These are phyloP conservation scores for Olyra latifolia DNA, from an alignment of 176 grass and related monocot species.

Conservation along the genomic window DNA sequence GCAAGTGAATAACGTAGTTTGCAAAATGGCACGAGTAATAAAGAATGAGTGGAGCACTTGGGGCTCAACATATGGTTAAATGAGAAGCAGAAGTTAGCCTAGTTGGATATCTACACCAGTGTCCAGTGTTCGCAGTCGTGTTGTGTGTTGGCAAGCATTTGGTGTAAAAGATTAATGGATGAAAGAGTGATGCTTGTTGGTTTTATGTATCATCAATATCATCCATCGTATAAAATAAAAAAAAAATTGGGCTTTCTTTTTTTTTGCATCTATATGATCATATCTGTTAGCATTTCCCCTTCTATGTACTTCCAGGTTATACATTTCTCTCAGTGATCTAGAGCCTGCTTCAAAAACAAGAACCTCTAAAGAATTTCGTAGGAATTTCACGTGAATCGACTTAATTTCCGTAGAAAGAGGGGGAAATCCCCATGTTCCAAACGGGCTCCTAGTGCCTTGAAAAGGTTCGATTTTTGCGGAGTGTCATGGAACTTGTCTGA, in stretches of 20 bases:
- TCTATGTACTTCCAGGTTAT: background rate
- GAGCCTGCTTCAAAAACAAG: too few relatives aligned
- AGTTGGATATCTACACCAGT: background rate
- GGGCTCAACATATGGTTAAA: background rate
- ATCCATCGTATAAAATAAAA: background rate
- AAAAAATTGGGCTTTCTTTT: background rate
- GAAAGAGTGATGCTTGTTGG: background rate
- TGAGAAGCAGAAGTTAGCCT: background rate
- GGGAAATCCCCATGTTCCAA: too few relatives aligned
- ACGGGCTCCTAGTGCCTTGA: too few relatives aligned
- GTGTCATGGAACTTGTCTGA: background rate
- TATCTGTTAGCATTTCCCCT: background rate
- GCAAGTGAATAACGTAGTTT: background rate
- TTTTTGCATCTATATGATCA: background rate
- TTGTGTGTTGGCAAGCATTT: constrained; percentile 14
- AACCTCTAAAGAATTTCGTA: too few relatives aligned
- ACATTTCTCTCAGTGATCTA: background rate
- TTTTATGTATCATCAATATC: background rate
- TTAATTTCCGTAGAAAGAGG: too few relatives aligned
- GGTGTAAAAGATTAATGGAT: background rate
- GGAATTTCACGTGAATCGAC: too few relatives aligned
- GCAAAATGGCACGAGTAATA: background rate
- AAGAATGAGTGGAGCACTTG: constrained; percentile 18
- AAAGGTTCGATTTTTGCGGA: background rate
- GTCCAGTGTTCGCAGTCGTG: background rate